phyloP scores from a whole-genome alignment of 192 early-diverging fungal species.

The Chytriomyces hyalinus region DNA sequence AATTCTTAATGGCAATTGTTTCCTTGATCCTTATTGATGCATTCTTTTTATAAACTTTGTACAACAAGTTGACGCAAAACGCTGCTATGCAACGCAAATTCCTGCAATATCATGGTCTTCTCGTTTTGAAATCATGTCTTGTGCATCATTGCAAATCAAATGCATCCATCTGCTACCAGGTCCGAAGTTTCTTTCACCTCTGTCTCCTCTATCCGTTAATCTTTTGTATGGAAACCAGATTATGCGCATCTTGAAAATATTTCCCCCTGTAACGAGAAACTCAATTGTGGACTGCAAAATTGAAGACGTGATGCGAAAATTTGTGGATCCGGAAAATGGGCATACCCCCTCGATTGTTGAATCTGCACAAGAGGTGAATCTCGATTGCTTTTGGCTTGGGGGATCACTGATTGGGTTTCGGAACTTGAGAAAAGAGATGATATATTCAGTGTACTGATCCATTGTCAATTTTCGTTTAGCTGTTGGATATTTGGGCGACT shows the following conservation, averaged over 20 bases:
- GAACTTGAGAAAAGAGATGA: neutral
- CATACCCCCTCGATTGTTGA: constrained; percentile 11
- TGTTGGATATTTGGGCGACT: constrained; percentile 47
- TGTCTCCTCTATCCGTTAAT: neutral
- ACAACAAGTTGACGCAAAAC: constrained; percentile 16
- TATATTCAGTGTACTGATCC: constrained; percentile 9
- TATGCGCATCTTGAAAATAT: constrained; percentile 65
- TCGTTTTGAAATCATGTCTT: constrained; percentile 52
- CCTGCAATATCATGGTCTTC: constrained; percentile 74
- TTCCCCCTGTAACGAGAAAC: constrained; percentile 83
- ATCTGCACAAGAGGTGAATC: constrained; percentile 54
- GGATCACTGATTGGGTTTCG: neutral
- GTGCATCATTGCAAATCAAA: constrained; percentile 53
- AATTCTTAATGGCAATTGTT: neutral
- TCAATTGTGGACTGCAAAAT: constrained; percentile 78
- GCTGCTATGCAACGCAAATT: constrained; percentile 60
- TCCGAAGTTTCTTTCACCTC: constrained; percentile 59
- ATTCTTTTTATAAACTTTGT: neutral
- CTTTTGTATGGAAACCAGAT: constrained; percentile 26
- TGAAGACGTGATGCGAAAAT: constrained; percentile 66
- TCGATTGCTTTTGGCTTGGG: neutral
- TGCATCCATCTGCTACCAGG: constrained; percentile 70
- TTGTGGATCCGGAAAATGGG: constrained; percentile 43
- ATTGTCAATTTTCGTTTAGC: constrained; percentile 23
- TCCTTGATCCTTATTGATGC: neutral